These are phyloP conservation scores for Metschnikowia noctiluminum DNA, from an alignment of 805 yeast species.

Conservation along the genomic window DNA sequence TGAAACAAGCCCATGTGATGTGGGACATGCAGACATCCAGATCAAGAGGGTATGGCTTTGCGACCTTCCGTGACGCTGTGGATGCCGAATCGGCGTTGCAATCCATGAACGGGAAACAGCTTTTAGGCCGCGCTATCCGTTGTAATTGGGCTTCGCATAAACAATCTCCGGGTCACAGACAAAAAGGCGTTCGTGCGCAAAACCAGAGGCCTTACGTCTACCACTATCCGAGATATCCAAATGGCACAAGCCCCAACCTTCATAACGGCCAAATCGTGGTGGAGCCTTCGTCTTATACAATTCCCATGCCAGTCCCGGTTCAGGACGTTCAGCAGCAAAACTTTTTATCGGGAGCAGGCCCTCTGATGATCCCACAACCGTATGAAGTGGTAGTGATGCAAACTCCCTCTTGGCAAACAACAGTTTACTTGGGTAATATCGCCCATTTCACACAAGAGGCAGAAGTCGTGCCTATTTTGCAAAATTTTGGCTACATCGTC, in stretches of 20 bases:
- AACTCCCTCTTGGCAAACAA: conserved; percentile 79
- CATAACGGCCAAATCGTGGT: not conserved
- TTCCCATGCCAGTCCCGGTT: conserved; percentile 7
- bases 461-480: conserved; percentile 70
- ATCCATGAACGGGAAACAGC: conserved; percentile 67
- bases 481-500: conserved; percentile 77
- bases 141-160: conserved; percentile 87
- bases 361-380: conserved; percentile 48
- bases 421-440: conserved; percentile 83
- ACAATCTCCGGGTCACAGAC: conserved; percentile 25
- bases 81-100: conserved; percentile 76
- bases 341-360: conserved; percentile 9
- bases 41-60: conserved; percentile 90
- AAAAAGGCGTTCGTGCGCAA: conserved; percentile 1
- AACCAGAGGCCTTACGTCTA: conserved; percentile 6
- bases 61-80: conserved; percentile 59
- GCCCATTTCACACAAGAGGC: conserved; percentile 72
- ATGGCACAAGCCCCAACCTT: conserved; percentile 2
- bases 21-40: conserved; percentile 96
- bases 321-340: conserved; percentile 1
- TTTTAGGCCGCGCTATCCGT: conserved; percentile 75
- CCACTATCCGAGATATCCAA: conserved; percentile 3
- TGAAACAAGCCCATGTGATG: conserved; percentile 87
- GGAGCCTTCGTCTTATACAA: conserved; percentile 2
- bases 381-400: conserved; percentile 73